These are phyloP conservation scores for Notholithocarpus densiflorus DNA, from an alignment of 306 rosid genomes.

Conservation along the genomic window DNA sequence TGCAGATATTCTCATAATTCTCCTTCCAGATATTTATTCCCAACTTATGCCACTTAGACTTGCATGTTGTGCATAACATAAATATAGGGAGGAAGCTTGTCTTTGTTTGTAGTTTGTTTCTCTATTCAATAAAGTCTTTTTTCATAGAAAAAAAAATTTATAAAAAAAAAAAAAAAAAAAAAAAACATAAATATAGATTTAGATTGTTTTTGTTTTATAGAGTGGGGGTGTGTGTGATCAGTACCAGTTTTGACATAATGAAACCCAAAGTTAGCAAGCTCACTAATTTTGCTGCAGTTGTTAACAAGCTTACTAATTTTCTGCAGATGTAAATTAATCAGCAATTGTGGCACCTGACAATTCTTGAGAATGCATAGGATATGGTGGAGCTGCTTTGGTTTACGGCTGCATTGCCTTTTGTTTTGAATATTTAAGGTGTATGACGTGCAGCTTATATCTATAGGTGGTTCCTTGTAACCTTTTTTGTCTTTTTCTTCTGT, in stretches of 20 bases:
- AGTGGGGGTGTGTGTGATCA: background rate
- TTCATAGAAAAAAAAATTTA: too few relatives aligned
- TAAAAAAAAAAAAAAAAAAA: too few relatives aligned
- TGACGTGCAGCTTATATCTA: background rate
- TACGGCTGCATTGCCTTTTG: background rate
- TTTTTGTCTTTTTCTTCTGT: background rate
- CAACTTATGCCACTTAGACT: background rate
- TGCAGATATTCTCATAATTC: background rate
- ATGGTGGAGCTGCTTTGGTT: background rate
- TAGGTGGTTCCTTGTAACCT: background rate
- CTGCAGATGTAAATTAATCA: background rate
- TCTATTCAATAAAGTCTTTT: too few relatives aligned
- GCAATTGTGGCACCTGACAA: background rate
- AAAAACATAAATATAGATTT: too few relatives aligned
- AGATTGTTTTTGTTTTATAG: too few relatives aligned
- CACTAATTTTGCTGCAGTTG: background rate
- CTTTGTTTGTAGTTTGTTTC: too few relatives aligned
- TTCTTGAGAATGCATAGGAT: background rate
- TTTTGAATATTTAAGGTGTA: background rate
- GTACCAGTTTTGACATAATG: background rate
- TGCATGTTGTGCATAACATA: background rate
- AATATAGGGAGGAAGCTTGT: background rate
- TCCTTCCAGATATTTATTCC: background rate
- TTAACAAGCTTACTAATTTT: background rate
- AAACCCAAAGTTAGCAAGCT: background rate